phyloP scores from a whole-genome alignment of 2,329 filamentous ascomycete genomes.

The Fusarium tjaetaba region DNA sequence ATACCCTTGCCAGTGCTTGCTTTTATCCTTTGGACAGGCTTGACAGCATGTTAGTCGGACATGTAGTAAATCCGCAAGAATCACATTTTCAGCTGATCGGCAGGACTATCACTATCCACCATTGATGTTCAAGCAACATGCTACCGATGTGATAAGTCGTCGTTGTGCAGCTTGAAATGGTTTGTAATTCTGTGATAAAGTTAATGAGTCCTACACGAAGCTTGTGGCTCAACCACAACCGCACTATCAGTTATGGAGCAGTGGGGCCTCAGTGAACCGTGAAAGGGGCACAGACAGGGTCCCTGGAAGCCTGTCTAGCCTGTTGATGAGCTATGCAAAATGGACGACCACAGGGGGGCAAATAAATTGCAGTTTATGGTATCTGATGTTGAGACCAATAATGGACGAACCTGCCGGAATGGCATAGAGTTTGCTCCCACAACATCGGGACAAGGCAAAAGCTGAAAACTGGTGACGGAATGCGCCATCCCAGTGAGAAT shows the following conservation, averaged over 20 bases:
- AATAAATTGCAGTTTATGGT: conserved; percentile 22
- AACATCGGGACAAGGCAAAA: background rate
- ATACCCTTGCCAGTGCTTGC: conserved; percentile 15
- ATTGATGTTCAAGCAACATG: background rate
- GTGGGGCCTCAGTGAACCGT: background rate
- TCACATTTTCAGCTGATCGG: background rate
- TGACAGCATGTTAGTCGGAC: background rate
- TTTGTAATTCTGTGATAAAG: background rate
- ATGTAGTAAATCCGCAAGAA: background rate
- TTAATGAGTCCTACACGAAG: background rate
- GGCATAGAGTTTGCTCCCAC: background rate
- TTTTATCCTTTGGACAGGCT: background rate
- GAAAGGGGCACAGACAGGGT: conserved; percentile 31
- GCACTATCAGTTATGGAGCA: conserved; percentile 1
- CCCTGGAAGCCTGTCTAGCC: conserved; percentile 7
- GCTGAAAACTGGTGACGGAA: conserved; percentile 8
- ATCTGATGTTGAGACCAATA: conserved; percentile 16
- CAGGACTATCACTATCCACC: background rate
- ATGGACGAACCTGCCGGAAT: background rate
- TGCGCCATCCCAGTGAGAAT: background rate
- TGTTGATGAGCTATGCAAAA: conserved; percentile 20
- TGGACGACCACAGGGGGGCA: conserved; percentile 1
- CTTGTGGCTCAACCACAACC: background rate
- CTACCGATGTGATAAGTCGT: background rate
- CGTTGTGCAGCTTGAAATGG: background rate